Percentiles rank a stretch among this genome's conserved stretches.
phyloP scores from a whole-genome alignment of 2,329 filamentous ascomycete species.

The Penicillium concentricum region DNA sequence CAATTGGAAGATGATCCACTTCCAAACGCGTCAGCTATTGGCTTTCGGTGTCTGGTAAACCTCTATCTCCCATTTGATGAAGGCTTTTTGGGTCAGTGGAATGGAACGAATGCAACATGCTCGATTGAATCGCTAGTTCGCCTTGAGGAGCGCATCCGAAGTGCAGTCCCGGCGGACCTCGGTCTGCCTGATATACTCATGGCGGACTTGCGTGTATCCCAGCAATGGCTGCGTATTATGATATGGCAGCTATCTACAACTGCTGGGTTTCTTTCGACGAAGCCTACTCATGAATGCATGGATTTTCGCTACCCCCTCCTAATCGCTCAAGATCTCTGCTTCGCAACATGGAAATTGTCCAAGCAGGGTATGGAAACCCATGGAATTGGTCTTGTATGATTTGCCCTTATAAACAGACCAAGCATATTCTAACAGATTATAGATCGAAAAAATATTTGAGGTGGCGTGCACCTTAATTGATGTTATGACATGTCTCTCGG shows the following conservation, averaged over 20 bases:
- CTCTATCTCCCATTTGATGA: conserved; percentile 64
- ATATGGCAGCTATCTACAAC: conserved; percentile 71
- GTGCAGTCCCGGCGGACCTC: conserved; percentile 54
- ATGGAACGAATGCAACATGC: conserved; percentile 51
- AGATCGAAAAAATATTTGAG: conserved; percentile 79
- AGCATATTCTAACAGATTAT: neutral
- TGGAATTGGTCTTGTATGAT: conserved; percentile 65
- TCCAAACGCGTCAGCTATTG: conserved; percentile 56
- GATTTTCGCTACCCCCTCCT: conserved; percentile 64
- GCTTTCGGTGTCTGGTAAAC: conserved; percentile 61
- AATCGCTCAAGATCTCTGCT: conserved; percentile 61
- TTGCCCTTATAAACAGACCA: neutral
- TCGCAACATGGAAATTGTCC: conserved; percentile 69
- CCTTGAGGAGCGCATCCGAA: conserved; percentile 52
- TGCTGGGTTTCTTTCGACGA: conserved; percentile 64
- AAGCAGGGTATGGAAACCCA: conserved; percentile 72
- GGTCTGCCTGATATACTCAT: conserved; percentile 63
- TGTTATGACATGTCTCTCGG: conserved; percentile 63
- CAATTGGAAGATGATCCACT: conserved; percentile 50
- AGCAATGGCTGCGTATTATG: conserved; percentile 69
- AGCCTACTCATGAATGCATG: conserved; percentile 57
- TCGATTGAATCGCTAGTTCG: conserved; percentile 48
- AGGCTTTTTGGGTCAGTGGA: conserved; percentile 64
- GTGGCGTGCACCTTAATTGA: conserved; percentile 72
- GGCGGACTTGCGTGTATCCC: conserved; percentile 65